These are phyloP conservation scores for Starmerella bombi DNA, from an alignment of 805 yeast species.

Conservation along the genomic window DNA sequence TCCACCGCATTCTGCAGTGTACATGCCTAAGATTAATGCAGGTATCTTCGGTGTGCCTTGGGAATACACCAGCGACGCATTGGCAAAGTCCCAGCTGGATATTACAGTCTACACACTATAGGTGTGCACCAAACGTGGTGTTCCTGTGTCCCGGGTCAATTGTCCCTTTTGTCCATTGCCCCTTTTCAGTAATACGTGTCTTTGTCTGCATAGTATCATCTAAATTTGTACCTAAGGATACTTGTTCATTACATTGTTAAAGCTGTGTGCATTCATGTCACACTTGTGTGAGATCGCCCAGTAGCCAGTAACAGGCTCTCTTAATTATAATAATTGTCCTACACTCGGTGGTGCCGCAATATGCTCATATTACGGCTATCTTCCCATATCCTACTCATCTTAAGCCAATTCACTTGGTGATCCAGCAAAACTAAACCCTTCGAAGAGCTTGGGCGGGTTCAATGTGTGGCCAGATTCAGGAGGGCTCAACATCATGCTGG, in stretches of 20 bases:
- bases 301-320: too few species aligned
- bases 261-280: too few species aligned
- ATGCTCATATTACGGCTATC: not conserved
- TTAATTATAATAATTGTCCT: too few species aligned
- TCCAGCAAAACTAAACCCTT: constrained; percentile 23
- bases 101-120: constrained; percentile 35
- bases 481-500: constrained; percentile 40
- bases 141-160: too few species aligned
- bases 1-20: constrained; percentile 26
- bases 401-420: constrained; percentile 14
- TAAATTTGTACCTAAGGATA: too few species aligned
- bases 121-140: too few species aligned
- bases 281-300: too few species aligned
- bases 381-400: too few species aligned
- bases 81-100: constrained; percentile 29
- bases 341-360: not conserved
- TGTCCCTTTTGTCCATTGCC: too few species aligned
- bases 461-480: constrained; percentile 7
- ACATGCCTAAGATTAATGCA: constrained; percentile 68
- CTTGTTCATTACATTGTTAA: too few species aligned
- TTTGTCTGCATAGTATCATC: too few species aligned
- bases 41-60: constrained; percentile 75
- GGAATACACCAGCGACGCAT: constrained; percentile 46
- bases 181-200: too few species aligned
- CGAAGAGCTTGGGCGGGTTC: constrained; percentile 7